Conservation (phyloP, 768 basidiomycete species). For the Termitomyces sp. region DNA sequence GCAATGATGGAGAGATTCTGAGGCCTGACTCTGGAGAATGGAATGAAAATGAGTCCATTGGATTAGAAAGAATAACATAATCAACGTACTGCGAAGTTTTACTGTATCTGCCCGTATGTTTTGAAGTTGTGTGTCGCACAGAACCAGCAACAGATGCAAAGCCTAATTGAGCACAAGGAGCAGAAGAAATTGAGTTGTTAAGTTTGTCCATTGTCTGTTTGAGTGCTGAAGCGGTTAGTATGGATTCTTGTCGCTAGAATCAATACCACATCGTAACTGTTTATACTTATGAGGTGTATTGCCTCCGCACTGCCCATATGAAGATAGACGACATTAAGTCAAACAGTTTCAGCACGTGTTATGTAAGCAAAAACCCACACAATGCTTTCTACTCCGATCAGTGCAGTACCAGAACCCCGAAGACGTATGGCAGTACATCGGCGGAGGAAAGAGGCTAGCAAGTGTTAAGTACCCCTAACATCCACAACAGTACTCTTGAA, state of each 20-base stretch:
- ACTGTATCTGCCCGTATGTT: constrained; percentile 25
- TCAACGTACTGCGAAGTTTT: constrained; percentile 15
- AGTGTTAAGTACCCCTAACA: constrained; percentile 33
- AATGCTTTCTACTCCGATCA: too few relatives aligned
- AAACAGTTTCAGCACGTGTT: too few relatives aligned
- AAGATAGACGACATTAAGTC: too few relatives aligned
- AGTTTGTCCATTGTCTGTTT: not conserved
- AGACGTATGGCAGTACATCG: constrained; percentile 62
- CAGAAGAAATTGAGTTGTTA: not conserved
- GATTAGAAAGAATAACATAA: not conserved
- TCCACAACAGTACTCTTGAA: not conserved
- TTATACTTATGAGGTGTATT: too few relatives aligned
- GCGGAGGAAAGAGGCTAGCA: constrained; percentile 54
- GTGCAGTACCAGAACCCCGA: constrained; percentile 54
- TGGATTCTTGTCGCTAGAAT: too few relatives aligned
- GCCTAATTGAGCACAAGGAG: not conserved
- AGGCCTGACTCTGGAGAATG: constrained; percentile 15
- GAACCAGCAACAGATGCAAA: constrained; percentile 4
- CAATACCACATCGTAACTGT: too few relatives aligned
- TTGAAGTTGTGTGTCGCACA: constrained; percentile 25
- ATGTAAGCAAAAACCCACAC: too few relatives aligned
- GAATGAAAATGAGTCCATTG: not conserved
- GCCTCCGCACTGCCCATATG: too few relatives aligned
- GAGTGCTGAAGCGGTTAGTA: too few relatives aligned
- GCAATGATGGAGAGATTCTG: constrained; percentile 15